Conservation (phyloP, 1,284 basidiomycete genomes). For the Apiotrichum brassicae region DNA sequence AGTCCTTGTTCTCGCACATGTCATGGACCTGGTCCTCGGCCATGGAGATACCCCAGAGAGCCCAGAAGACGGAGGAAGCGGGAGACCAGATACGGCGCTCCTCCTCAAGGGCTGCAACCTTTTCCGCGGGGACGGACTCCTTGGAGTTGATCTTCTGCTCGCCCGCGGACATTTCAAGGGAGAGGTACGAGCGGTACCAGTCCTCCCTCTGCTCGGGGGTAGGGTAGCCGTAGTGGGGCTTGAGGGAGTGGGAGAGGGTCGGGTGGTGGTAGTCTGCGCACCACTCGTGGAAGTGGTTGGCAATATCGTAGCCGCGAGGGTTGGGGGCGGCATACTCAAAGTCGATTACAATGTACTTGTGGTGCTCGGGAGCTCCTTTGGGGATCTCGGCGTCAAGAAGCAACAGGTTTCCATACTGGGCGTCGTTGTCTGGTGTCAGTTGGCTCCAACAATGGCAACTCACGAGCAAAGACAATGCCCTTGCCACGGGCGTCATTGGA, state of each 20-base stretch:
- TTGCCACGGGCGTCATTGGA: conserved; percentile 31
- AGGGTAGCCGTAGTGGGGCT: conserved; percentile 65
- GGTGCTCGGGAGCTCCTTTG: conserved; percentile 47
- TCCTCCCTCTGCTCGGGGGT: conserved; percentile 63
- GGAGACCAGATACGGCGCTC: conserved; percentile 81
- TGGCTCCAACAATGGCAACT: conserved; percentile 13
- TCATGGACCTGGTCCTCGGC: conserved; percentile 70
- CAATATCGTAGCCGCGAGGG: conserved; percentile 84
- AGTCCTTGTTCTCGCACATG: conserved; percentile 42
- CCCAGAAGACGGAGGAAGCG: conserved; percentile 81
- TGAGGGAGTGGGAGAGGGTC: conserved; percentile 63
- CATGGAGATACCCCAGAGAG: conserved; percentile 85
- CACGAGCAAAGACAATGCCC: conserved; percentile 45
- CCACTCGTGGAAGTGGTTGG: conserved; percentile 96
- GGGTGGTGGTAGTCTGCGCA: conserved; percentile 74
- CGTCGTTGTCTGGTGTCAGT: conserved; percentile 67
- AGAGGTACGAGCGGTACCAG: conserved; percentile 77
- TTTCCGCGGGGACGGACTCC: conserved; percentile 31
- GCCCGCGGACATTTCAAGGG: conserved; percentile 31
- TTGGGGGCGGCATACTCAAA: conserved; percentile 91
- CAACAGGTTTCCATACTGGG: conserved; percentile 89
- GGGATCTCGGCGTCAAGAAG: conserved; percentile 56
- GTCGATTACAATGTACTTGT: conserved; percentile 84
- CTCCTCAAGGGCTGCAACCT: conserved; percentile 55
- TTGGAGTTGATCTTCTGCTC: conserved; percentile 30